Percentiles rank a stretch among this genome's conserved stretches.
These are phyloP conservation scores for Citropsis articulata DNA, from an alignment of 345 rosid species.

Conservation along the genomic window DNA sequence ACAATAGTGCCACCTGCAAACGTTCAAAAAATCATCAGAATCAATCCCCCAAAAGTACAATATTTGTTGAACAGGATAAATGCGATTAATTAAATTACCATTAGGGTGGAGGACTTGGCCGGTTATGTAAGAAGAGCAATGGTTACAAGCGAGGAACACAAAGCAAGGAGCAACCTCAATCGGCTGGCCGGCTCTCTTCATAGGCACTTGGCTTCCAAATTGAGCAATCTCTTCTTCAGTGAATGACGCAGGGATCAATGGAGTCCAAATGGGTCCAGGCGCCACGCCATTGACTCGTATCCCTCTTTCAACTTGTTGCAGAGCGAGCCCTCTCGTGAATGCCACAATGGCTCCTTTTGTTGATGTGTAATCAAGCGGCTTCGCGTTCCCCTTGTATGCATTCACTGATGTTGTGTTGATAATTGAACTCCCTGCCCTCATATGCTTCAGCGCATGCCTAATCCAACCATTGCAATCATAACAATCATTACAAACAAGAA, in stretches of 20 bases:
- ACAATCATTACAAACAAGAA: not conserved
- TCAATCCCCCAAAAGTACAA: not conserved
- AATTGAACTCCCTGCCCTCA: constrained; percentile 72
- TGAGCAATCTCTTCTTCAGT: constrained; percentile 40
- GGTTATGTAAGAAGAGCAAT: constrained; percentile 74
- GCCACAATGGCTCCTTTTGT: constrained; percentile 81
- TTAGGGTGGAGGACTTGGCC: constrained; percentile 87
- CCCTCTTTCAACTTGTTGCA: constrained; percentile 56
- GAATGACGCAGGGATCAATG: constrained; percentile 60
- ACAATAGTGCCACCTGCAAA: constrained; percentile 46
- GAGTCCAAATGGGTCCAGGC: constrained; percentile 90
- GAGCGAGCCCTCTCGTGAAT: constrained; percentile 69
- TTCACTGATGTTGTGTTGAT: constrained; percentile 71
- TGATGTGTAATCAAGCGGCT: constrained; percentile 62
- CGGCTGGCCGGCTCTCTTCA: constrained; percentile 85
- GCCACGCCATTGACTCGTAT: constrained; percentile 74
- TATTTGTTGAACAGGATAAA: not conserved
- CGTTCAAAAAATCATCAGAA: not conserved
- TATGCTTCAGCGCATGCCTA: constrained; percentile 70
- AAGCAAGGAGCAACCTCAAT: constrained; percentile 65
- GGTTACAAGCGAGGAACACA: constrained; percentile 73
- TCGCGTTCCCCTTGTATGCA: constrained; percentile 57
- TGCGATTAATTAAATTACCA: constrained; percentile 26
- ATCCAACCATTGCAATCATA: not conserved
- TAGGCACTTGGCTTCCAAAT: constrained; percentile 57